A percentile compares a stretch with the other conserved stretches of the same genome.
phyloP scores from a whole-genome alignment of 192 early-diverging fungal species.

The Mortierella claussenii region DNA sequence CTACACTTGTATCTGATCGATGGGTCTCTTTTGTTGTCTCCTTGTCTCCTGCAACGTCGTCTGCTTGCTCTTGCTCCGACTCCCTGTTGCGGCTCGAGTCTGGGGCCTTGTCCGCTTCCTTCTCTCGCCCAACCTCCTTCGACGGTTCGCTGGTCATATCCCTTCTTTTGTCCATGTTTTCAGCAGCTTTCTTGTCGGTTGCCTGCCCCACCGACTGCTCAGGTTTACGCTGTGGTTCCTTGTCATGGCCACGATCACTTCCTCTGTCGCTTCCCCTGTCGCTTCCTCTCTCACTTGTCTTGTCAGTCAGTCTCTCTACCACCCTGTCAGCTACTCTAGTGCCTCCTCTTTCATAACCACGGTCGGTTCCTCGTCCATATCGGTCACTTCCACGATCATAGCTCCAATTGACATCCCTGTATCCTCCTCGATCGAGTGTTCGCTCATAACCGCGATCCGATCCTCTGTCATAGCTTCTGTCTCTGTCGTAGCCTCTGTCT shows the following conservation, averaged over 20 bases:
- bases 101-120: not conserved
- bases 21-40: not conserved
- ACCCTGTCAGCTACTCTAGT: not conserved
- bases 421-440: not conserved
- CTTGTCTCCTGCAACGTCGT: not conserved
- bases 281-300: not conserved
- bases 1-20: not conserved
- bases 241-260: conserved; percentile 13
- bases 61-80: not conserved
- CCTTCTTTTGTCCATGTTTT: not conserved
- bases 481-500: not conserved
- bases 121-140: not conserved
- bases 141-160: not conserved
- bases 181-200: not conserved
- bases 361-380: conserved; percentile 1
- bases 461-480: conserved; percentile 11
- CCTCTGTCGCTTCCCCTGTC: conserved; percentile 1
- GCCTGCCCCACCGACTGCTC: too few species aligned
- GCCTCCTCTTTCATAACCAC: conserved; percentile 5
- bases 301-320: not conserved
- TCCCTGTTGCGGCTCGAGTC: not conserved
- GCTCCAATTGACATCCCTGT: conserved; percentile 3
- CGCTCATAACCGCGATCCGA: conserved; percentile 3
- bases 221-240: not conserved
- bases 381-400: conserved; percentile 1